Base-by-base conservation (phyloP, 2,329 filamentous ascomycete species). In the Raffaelea albimanens region DNA sequence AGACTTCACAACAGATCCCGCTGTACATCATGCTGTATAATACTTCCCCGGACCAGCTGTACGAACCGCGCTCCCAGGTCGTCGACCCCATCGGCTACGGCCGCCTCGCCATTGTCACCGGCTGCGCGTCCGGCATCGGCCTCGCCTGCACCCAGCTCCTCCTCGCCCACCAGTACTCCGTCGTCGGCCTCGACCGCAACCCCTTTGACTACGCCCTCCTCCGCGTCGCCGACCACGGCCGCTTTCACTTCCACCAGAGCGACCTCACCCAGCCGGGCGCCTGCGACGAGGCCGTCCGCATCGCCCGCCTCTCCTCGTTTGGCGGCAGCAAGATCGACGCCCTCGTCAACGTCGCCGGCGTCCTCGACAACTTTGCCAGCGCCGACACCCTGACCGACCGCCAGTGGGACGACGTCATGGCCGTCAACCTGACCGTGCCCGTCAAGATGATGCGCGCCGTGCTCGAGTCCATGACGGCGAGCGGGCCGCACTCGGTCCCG, bases 311-410 rank as follows among this genome's bases (percentile, higher is more conserved):
- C n/a, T 52, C 57, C 18, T 60, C 55, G 45, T 58, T 33, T 40
- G 29, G 8, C 45, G 59, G 56, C 14, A 74, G 74, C 8, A 68
- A 68, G 47, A 65, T 79, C 9, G 72, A 78, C 53, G 70, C 73
- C 9, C 72, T 75, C 20, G 74, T 72, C 10, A 79, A 82, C 47
- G 66, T 75, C 13, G 78, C 78, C 5, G 73, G 74, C 43, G 56
- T 68, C 40, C 70, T 73, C 50, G 70, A 70, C 41, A 68, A 66
- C 52, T 63, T 69, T 45, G 69, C 72, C 48, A 67, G 65, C 10
- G 68, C 64, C 5, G 60, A 63, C 44, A 52, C 66, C 2, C 60
- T 73, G 20, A 59, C 61, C 2, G 70, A 56, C 34, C 44, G n/a
- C 20, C 46, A 50, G 42, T 56, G 54, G 54, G 51, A 52, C 43